phyloP scores from a whole-genome alignment of 371 early-diverging fungal species.

The Mucor circinelloides region DNA sequence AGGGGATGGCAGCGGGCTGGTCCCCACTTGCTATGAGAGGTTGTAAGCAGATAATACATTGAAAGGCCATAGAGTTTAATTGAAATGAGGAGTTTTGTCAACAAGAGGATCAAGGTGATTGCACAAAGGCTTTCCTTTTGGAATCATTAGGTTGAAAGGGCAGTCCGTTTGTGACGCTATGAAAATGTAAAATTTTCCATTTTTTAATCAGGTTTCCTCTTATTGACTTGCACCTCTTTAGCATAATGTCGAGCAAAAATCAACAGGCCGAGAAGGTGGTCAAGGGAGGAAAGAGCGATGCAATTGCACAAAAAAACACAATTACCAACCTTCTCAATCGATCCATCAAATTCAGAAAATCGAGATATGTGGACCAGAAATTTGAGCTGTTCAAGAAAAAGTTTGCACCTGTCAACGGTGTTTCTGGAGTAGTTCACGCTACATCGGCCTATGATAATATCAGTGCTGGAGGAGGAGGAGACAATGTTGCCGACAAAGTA shows the following conservation, averaged over 20 bases:
- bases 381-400: slow-evolving; percentile 46
- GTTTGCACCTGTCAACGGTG: slow-evolving; percentile 45
- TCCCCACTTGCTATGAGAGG: neutral
- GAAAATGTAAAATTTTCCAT: neutral
- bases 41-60: slow-evolving; percentile 1
- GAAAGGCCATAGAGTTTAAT: neutral
- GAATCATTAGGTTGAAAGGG: no score
- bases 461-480: neutral
- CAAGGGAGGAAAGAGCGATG: slow-evolving; percentile 19
- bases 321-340: slow-evolving; percentile 35
- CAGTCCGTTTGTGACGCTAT: neutral
- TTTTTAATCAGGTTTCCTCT: neutral
- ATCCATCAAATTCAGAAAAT: slow-evolving; percentile 48
- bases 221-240: neutral
- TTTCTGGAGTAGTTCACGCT: slow-evolving; percentile 24
- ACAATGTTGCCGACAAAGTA: slow-evolving; percentile 17
- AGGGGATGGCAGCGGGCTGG: neutral
- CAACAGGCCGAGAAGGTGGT: slow-evolving; percentile 15
- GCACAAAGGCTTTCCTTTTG: no score
- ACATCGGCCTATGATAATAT: slow-evolving; percentile 17
- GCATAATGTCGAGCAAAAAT: slow-evolving; percentile 2
- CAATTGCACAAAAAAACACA: slow-evolving; percentile 29
- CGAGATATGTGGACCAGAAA: slow-evolving; percentile 51
- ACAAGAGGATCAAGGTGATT: neutral
- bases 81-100: neutral